Base-by-base conservation (phyloP, 1,284 basidiomycete species). In the Grifola frondosa region DNA sequence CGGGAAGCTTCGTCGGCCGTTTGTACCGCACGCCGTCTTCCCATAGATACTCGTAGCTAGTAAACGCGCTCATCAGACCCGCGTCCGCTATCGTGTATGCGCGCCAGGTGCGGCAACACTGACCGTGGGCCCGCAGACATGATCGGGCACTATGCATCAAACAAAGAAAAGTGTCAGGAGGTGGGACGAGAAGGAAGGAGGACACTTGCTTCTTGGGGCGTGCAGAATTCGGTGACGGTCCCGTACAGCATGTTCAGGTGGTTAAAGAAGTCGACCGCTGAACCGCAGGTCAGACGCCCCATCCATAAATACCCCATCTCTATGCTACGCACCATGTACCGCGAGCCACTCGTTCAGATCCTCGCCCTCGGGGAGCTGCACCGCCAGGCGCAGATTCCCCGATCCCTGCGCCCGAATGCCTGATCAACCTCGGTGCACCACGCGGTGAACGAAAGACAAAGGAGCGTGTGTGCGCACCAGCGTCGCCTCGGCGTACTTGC, bases 71-170 rank as follows among this genome's bases (percentile, higher is more conserved):
- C 13, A 49, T 24, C 17, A 20, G 24, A 20, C 33, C 6, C 24
- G 15, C 19, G 33, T 7, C 15, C 16, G 15, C n/a, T n/a, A n/a
- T n/a, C n/a, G n/a, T n/a, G n/a, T n/a, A n/a, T n/a, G n/a, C n/a
- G n/a, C n/a, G n/a, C n/a, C n/a, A n/a, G n/a, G n/a, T n/a, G n/a
- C n/a, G n/a, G 23, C 28, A 8, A 15, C 12, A 68, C 80, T 55
- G 57, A 95, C 87, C 96, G 82, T 54, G 95, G 92, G 9, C 97
- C 97, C 6, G 97, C 96, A 61, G 94, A 97, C 97, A 99, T 99
- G 54, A 97, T 88, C 6, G 94, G 93, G 63, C 97, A 99, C 88
- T 96, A 54, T 20, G 23, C 19, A 41, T 9, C 12, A 37, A 23
- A 15, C 24, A 9, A 25, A 42, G 25, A 38, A 40, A 32, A 42